Evolutionary conservation across 2,329 filamentous ascomycete genomes (phyloP), one percentile per base, ranked within the genome.

Genomic region (Clonostachys sp.): DNA sequence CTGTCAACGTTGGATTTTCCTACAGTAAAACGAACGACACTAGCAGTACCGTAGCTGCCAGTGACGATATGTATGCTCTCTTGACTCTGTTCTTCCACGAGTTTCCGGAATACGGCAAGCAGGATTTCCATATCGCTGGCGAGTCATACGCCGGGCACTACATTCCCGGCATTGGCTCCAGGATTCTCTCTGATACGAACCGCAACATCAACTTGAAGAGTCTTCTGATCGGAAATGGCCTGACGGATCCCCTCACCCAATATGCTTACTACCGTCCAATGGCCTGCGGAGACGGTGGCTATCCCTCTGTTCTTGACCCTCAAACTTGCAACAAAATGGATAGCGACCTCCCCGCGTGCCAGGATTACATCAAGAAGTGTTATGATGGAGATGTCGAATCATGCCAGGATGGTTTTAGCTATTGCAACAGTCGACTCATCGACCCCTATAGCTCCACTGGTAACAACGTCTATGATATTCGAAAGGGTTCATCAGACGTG

Each of bases 51-150:
- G n/a, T 42, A 12, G 45, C 45, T 17, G 94, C 94, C 45, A 90
- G 90, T 74, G 97, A 99, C 82, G 94, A 99, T 61, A 85, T 99
- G 58, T 97, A 97, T 63, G 94, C 94, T 56, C 86, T 99, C 52
- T 78, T 99, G 55, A 94, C 91, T 40, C 87, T 97, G 57, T 99
- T 99, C 83, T 99, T 99, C 81, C 87, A 96, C 74, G 89, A 96
- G 67, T 99, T 97, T 80, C 94, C 94, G 48, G 82, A 99, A 72
- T 97, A 99, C 64, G 83, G 90, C 44, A 80, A 85, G 65, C 94
- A 97, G 72, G 86, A 92, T 72, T 99, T 99, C 84, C 92, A 97
- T 78, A 96, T 96, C 70, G 87, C 91, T 53, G 91, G 91, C 67
- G 91, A 96, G 76, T 95, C 89, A 2, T 96, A 96, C 63, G 91